These are phyloP conservation scores for Blastobotrys capitulatus DNA, from an alignment of 1,139 yeast species.

Conservation along the genomic window DNA sequence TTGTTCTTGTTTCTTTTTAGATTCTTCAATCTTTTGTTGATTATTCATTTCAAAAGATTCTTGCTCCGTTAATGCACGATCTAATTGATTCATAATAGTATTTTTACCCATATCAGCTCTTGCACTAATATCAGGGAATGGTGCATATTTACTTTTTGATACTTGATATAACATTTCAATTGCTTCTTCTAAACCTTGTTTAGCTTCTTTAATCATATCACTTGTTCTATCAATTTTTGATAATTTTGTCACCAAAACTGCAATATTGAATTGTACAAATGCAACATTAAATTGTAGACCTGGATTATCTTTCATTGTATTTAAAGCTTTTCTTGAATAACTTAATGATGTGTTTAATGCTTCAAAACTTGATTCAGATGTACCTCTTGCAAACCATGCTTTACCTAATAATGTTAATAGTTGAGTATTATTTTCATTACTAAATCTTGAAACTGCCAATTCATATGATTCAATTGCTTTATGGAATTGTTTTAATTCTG, in stretches of 20 bases:
- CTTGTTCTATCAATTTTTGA: conserved; percentile 55
- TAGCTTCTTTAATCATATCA: conserved; percentile 55
- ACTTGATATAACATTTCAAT: conserved; percentile 55
- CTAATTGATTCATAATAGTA: conserved; percentile 68
- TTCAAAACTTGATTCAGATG: conserved; percentile 56
- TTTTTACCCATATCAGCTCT: conserved; percentile 81
- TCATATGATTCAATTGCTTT: conserved; percentile 90
- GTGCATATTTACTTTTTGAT: conserved; percentile 55
- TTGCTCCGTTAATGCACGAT: conserved; percentile 67
- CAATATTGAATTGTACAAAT: conserved; percentile 78
- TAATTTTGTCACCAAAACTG: conserved; percentile 69
- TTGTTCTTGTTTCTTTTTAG: conserved; percentile 58
- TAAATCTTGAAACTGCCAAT: conserved; percentile 56
- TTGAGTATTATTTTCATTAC: conserved; percentile 59
- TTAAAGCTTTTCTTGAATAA: conserved; percentile 55
- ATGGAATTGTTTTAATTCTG: conserved; percentile 74
- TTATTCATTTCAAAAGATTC: conserved; percentile 56
- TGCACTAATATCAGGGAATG: conserved; percentile 78
- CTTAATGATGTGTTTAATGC: conserved; percentile 59
- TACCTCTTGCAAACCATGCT: conserved; percentile 85
- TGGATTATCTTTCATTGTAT: conserved; percentile 37
- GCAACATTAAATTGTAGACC: conserved; percentile 73
- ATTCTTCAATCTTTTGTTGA: conserved; percentile 62
- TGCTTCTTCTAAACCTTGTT: conserved; percentile 57
- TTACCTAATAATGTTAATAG: conserved; percentile 73